Base-by-base conservation (phyloP, 2,329 filamentous ascomycete species). In the Nectriaceae sp. region DNA sequence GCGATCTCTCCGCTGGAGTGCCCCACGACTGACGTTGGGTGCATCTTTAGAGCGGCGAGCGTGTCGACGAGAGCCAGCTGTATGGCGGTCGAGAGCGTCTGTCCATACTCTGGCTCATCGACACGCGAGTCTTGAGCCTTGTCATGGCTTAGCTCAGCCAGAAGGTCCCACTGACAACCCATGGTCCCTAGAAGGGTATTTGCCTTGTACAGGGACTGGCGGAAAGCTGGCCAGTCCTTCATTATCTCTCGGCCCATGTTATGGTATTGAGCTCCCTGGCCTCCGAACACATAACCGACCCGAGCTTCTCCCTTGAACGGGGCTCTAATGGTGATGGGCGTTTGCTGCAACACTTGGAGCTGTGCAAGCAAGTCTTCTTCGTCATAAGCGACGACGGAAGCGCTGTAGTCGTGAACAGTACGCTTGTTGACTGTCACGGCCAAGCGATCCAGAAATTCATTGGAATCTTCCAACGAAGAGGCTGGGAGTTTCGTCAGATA, bases 1-100 rank as follows among this genome's bases (percentile, higher is more conserved):
- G 62, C 65, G 29, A 69, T 70, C 49, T 70, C 68, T 3, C 68
- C 68, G 26, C 60, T 64, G 2, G 65, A 68, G 40, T 70, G 68
- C 0, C 68, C 65, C 3, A 59, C 54, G 3, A 66, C 64, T 10
- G 52, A 50, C 6, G 49, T 21, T 5, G 65, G 64, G 18, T 8
- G 6, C 8, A 39, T 11, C 5, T 21, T 10, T 8, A 39, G n/a
- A 20, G 49, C 47, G n/a, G 50, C 40, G 16, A 70, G 54, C 0
- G 72, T 53, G 8, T 73, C 64, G 1, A 73, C 63, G 1, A 76
- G 54, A 3, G 59, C 69, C 4, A 76, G 50, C 53, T 77, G 75
- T 2, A 77, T 22, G 0, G 70, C 70, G 2, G 73, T 75, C 38
- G 66, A 75, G 0, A 70, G 29, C 0, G 74, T 65, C 47, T 76